Conservation (phyloP, 1,139 yeast species). For the Debaryomycetaceae sp. region DNA sequence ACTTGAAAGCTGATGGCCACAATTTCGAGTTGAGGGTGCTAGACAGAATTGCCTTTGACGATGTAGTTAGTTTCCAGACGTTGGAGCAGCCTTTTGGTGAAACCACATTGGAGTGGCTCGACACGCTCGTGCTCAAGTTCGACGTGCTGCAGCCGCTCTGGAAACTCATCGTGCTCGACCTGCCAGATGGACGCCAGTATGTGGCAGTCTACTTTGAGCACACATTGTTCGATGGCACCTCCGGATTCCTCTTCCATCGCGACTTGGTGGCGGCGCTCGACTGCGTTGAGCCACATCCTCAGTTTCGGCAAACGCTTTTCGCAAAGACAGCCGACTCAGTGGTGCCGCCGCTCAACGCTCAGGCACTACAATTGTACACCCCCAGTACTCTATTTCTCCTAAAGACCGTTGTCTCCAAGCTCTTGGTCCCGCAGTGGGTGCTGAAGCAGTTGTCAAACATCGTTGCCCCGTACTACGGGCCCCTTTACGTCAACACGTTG, state of each 20-base stretch:
- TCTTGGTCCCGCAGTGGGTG: constrained; percentile 11
- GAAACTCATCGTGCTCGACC: constrained; percentile 20
- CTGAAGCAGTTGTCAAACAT: constrained; percentile 2
- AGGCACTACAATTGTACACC: constrained; percentile 11
- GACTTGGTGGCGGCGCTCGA: constrained; percentile 20
- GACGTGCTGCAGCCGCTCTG: constrained; percentile 22
- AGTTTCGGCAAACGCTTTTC: constrained; percentile 8
- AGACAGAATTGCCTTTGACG: constrained; percentile 18
- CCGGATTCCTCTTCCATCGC: constrained; percentile 29
- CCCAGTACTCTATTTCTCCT: constrained; percentile 11
- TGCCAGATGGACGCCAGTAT: constrained; percentile 11
- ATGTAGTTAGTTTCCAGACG: constrained; percentile 18
- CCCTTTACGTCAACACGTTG: constrained; percentile 5
- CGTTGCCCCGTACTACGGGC: background rate
- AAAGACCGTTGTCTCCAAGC: constrained; percentile 3
- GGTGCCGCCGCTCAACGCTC: constrained; percentile 9
- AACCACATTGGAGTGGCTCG: constrained; percentile 14
- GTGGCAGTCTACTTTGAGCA: constrained; percentile 31
- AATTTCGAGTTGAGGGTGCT: constrained; percentile 19
- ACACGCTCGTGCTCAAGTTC: constrained; percentile 15
- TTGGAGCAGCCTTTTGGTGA: constrained; percentile 15
- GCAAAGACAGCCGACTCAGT: constrained; percentile 7
- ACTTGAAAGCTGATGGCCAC: constrained; percentile 11
- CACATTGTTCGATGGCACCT: constrained; percentile 30
- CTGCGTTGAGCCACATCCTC: background rate